Conservation (phyloP, 163 green algal species). For the Prototheca cutis region DNA sequence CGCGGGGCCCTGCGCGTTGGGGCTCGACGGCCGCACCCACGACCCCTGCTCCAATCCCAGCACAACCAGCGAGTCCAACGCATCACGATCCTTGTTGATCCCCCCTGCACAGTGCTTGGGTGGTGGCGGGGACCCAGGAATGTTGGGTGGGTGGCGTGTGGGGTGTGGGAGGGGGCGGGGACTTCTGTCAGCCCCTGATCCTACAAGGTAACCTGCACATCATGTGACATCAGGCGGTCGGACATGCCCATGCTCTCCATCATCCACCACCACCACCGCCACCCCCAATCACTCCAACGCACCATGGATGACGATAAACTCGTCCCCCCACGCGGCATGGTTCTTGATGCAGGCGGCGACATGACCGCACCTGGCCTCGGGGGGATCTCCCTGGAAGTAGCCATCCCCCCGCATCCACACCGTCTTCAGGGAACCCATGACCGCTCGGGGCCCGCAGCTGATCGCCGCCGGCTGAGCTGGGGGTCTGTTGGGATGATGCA, state of each 20-base stretch:
- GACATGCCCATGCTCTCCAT: no score
- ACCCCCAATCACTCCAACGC: neutral
- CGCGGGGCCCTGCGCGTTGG: slow-evolving; percentile 13
- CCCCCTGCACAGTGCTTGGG: slow-evolving; percentile 14
- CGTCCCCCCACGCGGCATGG: neutral
- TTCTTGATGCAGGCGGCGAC: neutral
- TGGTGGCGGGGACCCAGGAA: neutral
- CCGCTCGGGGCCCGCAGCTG: no score
- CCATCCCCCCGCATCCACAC: neutral
- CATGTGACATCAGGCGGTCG: no score
- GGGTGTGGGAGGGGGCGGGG: no score
- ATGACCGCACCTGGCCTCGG: neutral
- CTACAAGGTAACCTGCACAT: no score
- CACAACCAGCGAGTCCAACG: slow-evolving; percentile 31
- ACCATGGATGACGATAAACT: slow-evolving; percentile 4
- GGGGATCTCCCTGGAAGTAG: neutral
- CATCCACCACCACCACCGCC: no score
- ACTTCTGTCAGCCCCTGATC: no score
- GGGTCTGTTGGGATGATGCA: no score
- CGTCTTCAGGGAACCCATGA: no score
- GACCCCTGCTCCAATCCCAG: slow-evolving; percentile 18
- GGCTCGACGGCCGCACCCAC: slow-evolving; percentile 9
- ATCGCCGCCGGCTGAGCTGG: no score
- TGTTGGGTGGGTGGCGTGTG: no score
- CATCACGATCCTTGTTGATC: slow-evolving; percentile 31